Base-by-base conservation (phyloP, 768 basidiomycete species). In the Lactarius hengduanensis region DNA sequence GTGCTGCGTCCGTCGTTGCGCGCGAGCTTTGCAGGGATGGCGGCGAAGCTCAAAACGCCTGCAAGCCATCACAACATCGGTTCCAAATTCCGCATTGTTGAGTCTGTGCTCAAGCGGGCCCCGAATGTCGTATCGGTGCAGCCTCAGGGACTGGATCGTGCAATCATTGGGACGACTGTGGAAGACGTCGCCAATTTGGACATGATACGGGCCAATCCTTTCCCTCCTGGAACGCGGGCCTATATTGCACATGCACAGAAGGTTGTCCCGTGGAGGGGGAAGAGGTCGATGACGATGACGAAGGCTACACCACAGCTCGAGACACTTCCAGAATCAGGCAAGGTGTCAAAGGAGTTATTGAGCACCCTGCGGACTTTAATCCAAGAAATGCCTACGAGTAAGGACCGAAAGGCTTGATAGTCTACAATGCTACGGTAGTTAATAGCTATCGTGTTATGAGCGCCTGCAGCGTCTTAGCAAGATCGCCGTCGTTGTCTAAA, bases 401-500 rank as follows among this genome's bases (percentile, higher is more conserved):
- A 16, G 30, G 32, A 54, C 22, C 7, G 41, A 45, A 53, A 66
- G 2, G 5, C 34, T 20, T 34, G 36, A 47, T 62, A 57, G 32
- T 26, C 47, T 20, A 66, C 41, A 13, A 3, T 20, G 15, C 36
- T 55, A 57, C 43, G 55, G 45, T 40, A 58, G 28, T 61, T 55
- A 34, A 56, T 58, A 32, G 28, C 55, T 67, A 69, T 54, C 59
- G 59, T 22, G 66, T 59, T 28, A 77, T 69, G 40, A 73, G 72
- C 34, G 61, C 62, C 45, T 71, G 61, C 5, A 90, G 76, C 15
- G 87, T 80, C 71, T 84, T 84, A 8, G 68, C 70, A 1, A 89
- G 58, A 68, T 87, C 82, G 26, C 83, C 86, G 9, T 79, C 78
- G 69, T 86, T 79, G 55, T 85, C 83, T 22, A 74, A 70, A 4